Percentiles rank a stretch among this genome's conserved stretches.
Conservation (phyloP, 2,329 filamentous ascomycete genomes). For the Aphanoascus verrucosus region DNA sequence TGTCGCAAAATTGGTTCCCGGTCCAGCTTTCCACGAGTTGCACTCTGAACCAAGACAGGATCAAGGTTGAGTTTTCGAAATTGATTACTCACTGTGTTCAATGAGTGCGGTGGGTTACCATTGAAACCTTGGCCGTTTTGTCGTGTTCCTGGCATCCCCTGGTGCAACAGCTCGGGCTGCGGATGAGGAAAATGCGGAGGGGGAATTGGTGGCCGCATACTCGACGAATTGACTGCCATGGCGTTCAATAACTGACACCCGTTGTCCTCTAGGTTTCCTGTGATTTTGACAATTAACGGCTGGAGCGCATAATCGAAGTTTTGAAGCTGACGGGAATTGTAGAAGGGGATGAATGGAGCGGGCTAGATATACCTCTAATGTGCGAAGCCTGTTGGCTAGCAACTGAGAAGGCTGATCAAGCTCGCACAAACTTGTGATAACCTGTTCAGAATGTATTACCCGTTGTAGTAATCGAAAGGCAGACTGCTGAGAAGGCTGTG, state of each 20-base stretch:
- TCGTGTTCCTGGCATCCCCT: not conserved
- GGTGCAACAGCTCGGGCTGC: not conserved
- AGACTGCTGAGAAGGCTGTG: not conserved
- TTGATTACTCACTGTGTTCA: conserved; percentile 10
- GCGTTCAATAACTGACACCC: not conserved
- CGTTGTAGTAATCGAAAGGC: not conserved
- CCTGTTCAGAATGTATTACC: not conserved
- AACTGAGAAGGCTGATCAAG: not conserved
- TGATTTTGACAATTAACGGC: not conserved
- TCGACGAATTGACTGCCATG: not conserved
- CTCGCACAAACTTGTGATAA: not conserved
- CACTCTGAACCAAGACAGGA: not conserved
- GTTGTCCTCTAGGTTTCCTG: not conserved
- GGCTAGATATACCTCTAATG: not conserved
- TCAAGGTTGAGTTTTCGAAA: conserved; percentile 12
- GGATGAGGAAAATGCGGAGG: conserved; percentile 9
- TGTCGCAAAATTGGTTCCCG: not conserved
- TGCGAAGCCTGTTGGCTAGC: not conserved
- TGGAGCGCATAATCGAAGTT: not conserved
- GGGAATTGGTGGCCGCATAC: conserved; percentile 9
- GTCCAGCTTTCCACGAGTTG: not conserved
- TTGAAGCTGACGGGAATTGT: not conserved
- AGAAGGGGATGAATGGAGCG: not conserved
- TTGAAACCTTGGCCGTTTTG: not conserved
- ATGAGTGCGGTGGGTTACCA: conserved; percentile 2